Percentiles rank a stretch among this genome's conserved stretches.
Evolutionary conservation across 2,329 filamentous ascomycete genomes (phyloP).

Genomic region (Monilinia aucupariae): DNA sequence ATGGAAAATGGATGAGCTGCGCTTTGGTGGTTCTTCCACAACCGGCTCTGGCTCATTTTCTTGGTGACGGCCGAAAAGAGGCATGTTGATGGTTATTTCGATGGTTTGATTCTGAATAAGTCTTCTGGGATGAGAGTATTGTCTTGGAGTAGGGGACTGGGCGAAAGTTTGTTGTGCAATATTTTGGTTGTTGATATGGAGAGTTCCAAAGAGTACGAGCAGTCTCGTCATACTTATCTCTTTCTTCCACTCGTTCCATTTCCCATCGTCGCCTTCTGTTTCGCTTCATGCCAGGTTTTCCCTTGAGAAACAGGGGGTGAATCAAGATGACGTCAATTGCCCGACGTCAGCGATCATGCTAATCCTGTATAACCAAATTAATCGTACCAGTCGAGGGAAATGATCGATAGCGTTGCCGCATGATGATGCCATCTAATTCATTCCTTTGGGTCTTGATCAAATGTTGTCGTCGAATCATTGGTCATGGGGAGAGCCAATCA

Average conservation of each 20-base stretch:
- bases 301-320: neutral
- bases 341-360: neutral
- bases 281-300: conserved; percentile 11
- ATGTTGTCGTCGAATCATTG: neutral
- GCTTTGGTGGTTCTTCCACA: conserved; percentile 10
- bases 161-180: neutral
- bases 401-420: neutral
- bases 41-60: conserved; percentile 4
- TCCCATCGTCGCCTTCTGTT: neutral
- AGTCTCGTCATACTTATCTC: conserved; percentile 2
- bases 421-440: neutral
- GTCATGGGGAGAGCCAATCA: neutral
- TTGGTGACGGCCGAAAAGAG: conserved; percentile 12
- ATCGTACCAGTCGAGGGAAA: neutral
- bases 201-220: neutral
- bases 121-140: neutral
- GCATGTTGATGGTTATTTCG: conserved; percentile 4
- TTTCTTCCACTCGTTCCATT: neutral
- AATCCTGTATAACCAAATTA: neutral
- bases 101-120: neutral
- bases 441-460: neutral
- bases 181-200: neutral
- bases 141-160: neutral
- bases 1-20: conserved; percentile 13
- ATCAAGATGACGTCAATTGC: neutral